Evolutionary conservation across 1,139 yeast genomes (phyloP), one percentile per base, ranked within the genome.

Genomic region (Eremothecium sinecaudum): DNA sequence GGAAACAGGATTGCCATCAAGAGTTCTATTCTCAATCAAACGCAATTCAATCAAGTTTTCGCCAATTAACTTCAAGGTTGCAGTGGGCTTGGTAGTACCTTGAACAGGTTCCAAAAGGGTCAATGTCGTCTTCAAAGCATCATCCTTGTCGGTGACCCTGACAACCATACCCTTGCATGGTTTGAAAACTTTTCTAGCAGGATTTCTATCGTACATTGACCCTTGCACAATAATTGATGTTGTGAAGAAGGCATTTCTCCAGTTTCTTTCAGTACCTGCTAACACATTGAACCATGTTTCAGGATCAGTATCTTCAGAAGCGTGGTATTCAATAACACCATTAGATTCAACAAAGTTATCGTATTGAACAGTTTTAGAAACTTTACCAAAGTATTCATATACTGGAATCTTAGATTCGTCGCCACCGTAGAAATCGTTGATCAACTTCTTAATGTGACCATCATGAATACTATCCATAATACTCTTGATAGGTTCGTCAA

Each of bases 241-340:
- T 22, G 87, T 69, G 46, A 90, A 67, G 59, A 90, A 74, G 21
- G 98, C 96, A 50, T 81, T 82, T 63, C 94, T 76, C 99, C 99
- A 90, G 59, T 73, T 75, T 54, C 75, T 75, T 45, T 70, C 59
- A 37, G 69, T 59, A 43, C 98, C 97, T 40, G 94, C 95, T 51
- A 90, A 69, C 40, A 79, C 66, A 36, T 74, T 64, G 54, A 82
- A 75, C 98, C 98, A 90, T 39, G 68, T 66, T 15, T 67, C 63
- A 35, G 66, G 55, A 32, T 67, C 66, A 24, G 78, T 71, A 32
- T 72, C 62, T 38, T 74, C 60, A 44, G 73, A 71, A 33, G 70
- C 62, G 43, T 67, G 61, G 57, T 69, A 71, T 36, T 67, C 62
- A 37, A 65, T 61, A 40, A 66, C 60, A 50, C 60, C 58, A 25